Evolutionary conservation across 2,329 filamentous ascomycete species (phyloP).

Genomic region (Juglanconis juglandina): DNA sequence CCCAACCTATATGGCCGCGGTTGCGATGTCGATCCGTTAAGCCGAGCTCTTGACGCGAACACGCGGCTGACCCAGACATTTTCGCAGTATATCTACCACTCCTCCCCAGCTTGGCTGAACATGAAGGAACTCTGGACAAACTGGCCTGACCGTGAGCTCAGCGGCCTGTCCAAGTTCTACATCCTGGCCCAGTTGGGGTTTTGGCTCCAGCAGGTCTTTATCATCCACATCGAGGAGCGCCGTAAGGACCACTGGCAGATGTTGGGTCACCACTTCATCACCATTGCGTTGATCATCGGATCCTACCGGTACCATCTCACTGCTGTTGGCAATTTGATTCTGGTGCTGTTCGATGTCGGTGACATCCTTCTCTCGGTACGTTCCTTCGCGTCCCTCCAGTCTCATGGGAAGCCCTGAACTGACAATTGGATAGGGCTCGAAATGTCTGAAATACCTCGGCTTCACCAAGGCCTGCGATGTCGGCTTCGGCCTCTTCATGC

Average conservation of each 20-base stretch:
- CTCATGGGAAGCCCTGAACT: not conserved
- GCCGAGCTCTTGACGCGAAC: not conserved
- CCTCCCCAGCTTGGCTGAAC: constrained; percentile 75
- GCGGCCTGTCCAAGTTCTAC: constrained; percentile 78
- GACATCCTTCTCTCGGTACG: constrained; percentile 83
- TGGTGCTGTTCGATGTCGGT: constrained; percentile 90
- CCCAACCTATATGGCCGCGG: not conserved
- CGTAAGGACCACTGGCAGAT: constrained; percentile 96
- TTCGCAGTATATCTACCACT: constrained; percentile 71
- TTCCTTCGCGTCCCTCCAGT: not conserved
- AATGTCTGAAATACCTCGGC: constrained; percentile 87
- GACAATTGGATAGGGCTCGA: constrained; percentile 63
- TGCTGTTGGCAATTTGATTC: constrained; percentile 81
- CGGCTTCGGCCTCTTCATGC: constrained; percentile 80
- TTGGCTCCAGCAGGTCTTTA: constrained; percentile 90
- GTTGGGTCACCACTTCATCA: constrained; percentile 92
- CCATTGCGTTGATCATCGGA: constrained; percentile 71
- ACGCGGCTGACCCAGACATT: constrained; percentile 7
- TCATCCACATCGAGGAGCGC: constrained; percentile 90
- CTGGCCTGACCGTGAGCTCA: constrained; percentile 77
- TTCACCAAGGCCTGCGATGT: constrained; percentile 74
- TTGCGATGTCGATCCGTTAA: not conserved
- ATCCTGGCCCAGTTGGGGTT: constrained; percentile 87
- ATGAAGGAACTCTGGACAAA: constrained; percentile 75
- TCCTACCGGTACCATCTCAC: constrained; percentile 87